Evolutionary conservation across 306 rosid genomes (phyloP), one percentile per base, ranked within the genome.

Genomic region (Pueraria montana): DNA sequence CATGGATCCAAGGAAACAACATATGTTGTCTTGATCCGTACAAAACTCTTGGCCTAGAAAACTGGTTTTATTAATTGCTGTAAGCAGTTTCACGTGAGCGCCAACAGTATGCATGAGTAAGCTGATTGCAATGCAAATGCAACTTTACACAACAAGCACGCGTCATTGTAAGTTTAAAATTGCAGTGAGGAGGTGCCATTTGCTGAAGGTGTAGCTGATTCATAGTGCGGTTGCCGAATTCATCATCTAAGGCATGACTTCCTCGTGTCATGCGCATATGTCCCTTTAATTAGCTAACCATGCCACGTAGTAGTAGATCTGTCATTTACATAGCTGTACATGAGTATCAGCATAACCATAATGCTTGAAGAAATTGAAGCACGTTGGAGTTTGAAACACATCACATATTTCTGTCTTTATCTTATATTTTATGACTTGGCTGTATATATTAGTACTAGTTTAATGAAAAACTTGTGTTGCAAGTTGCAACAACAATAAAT

Each of bases 1-100:
- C 52, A 69, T 40, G 79, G 50, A 83, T 83, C 23, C 61, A 46
- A 83, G 68, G 69, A 77, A 83, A 78, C 65, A 55, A 45, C 20
- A 58, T 49, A 4, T 27, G 23, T 24, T 67, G 68, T 68, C 68
- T 53, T 34, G 13, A 79, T 53, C 45, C 45, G 26, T 67, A 79
- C 75, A 65, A 50, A 61, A 27, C 11, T 2, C 11, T 30, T 8
- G 36, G 20, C 75, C 24, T 20, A 30, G 11, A 30, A 63, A 30
- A 10, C 23, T 4, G 66, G 55, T 78, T 66, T 65, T 34, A 20
- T 17, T 24, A 61, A 2, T 3, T 3, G 23, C 2, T 46, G 38
- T 38, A 24, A 74, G 79, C 23, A 13, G 38, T 48, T 64, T 78
- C 0, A 10, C 20, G n/a, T 45, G 46, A 16, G 36, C 40, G 74